Base-by-base conservation (phyloP, 352 stramenopile genomes). In the Pythium aquatile region DNA sequence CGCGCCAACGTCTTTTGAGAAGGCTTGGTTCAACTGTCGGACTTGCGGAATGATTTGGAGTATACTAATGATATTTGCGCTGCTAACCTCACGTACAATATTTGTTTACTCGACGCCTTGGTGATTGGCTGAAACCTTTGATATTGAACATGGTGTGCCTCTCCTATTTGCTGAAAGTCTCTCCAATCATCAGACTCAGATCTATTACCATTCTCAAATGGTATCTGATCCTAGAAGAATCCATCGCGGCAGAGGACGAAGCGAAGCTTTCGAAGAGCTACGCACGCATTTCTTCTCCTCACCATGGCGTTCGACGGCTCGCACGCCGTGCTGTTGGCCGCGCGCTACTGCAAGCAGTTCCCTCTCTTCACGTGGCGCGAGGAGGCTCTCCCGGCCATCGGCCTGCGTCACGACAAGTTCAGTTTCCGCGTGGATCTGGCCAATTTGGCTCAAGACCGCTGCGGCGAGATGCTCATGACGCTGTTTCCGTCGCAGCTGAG, bases 361-460 rank as follows among this genome's bases (percentile, higher is more conserved):
- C 85, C 85, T 13, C 71, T 93, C 8, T 90, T 93, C 58, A 65
- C 59, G 52, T 93, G 85, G 85, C 71, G 74, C 5, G 82, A 93
- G 58, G 81, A 91, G 44, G 74, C 83, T 56, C 75, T 90, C 5
- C 79, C 76, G 7, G 63, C 68, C 49, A 81, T 93, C 56, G 83
- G 85, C 5, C 61, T 68, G 47, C 81, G 81, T 44, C 72, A 60
- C 16, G 76, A 87, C 51, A 93, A 93, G 68, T 86, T 82, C 63
- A 79, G 70, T 20, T 91, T 91, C 66, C 77, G 73, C 51, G 81
- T 93, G 24, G 79, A 91, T 51, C 74, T 91, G 69, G 62, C 79
- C 8, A 90, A 93, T 61, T 63, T 93, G 55, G 73, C 76, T 48
- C 69, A 84, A 33, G 78, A 90, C 42, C 56, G 53, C 8, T 81